Evolutionary conservation across 2,329 filamentous ascomycete genomes (phyloP), one percentile per base, ranked within the genome.

Genomic region (Aspergillus alliaceus): DNA sequence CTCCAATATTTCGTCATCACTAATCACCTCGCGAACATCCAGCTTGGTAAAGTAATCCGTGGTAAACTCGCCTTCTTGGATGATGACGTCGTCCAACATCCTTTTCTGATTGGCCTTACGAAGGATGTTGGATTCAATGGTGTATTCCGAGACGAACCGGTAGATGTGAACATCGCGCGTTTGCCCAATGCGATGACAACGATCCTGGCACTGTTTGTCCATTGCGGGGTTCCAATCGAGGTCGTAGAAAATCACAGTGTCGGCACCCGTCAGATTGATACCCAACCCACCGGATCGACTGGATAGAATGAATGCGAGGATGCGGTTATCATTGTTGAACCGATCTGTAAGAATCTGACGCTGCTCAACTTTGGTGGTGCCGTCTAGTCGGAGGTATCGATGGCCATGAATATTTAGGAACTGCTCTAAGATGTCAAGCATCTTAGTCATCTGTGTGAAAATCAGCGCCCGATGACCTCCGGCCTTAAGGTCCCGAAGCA

Each of bases 191-290:
- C 95, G 91, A 77, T 99, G 95, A 68, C 91, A 96, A 67, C 95
- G 86, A 73, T 99, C 96, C 77, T 99, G 96, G 69, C 95, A 99
- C 75, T 99, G 95, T 75, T 96, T 96, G 79, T 99, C 95, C 95
- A 99, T 99, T 51, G 96, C 95, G 0, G 95, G 95, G 68, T 99
- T 99, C 96, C 96, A 99, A 72, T 99, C 95, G 58, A 98, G 87
- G 69, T 99, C 95, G 76, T 98, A 99, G 75, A 99, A 99, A 64
- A 99, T 97, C 67, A 99, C 95, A 0, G 93, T 96, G 73, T 98
- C 95, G 5, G 95, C 95, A 49, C 95, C 95, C 0, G 93, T 98
- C 42, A 99, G 82, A 68, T 99, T 99, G 79, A 99, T 96, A 56
- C 95, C 95, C 1, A 99, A 81, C 54, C 95, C 95, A 64, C 95